Base-by-base conservation (phyloP, 2,329 filamentous ascomycete genomes). In the Arthrobotrys megalospora region DNA sequence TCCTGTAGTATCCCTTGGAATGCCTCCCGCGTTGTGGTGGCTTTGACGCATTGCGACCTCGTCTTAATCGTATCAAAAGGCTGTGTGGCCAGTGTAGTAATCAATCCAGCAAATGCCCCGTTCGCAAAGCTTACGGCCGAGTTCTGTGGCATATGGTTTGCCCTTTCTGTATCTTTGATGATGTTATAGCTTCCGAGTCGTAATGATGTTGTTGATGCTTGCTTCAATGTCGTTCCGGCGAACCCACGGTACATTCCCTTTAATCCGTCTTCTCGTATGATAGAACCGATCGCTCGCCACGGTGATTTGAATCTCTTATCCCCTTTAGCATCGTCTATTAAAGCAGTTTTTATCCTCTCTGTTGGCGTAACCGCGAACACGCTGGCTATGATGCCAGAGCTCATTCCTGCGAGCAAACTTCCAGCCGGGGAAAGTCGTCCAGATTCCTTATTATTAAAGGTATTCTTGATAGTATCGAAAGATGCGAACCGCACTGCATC, bases 51-150 rank as follows among this genome's bases (percentile, higher is more conserved):
- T 82, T 91, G 90, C 24, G 87, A 87, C 53, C 89, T 84, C 1
- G 90, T 91, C 84, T 91, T 91, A 80, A 90, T 87, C 0, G 88
- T 88, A 82, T 90, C 89, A 80, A 90, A 90, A 0, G 89, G 89
- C 81, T 90, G 88, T 0, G 88, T 90, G 0, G 85, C 85, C 52
- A 90, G 85, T 1, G 89, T 90, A 0, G 89, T 91, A 1, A 91
- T 85, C 0, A 88, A 85, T 0, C 90, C 90, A 0, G 90, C 90
- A 0, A 89, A 82, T 0, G 88, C 88, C 0, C 90, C 90, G 62
- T 90, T 91, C 0, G 84, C 88, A 79, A 92, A 92, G 41, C 89
- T 91, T 0, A 87, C 86, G 0, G 83, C 80, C 0, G 88, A 87
- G 34, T 84, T 88, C 79, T 88, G 85, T 55, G 84, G 82, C 38